Evolutionary conservation across 2,329 filamentous ascomycete genomes (phyloP).

Genomic region (Stromatinia cepivora): DNA sequence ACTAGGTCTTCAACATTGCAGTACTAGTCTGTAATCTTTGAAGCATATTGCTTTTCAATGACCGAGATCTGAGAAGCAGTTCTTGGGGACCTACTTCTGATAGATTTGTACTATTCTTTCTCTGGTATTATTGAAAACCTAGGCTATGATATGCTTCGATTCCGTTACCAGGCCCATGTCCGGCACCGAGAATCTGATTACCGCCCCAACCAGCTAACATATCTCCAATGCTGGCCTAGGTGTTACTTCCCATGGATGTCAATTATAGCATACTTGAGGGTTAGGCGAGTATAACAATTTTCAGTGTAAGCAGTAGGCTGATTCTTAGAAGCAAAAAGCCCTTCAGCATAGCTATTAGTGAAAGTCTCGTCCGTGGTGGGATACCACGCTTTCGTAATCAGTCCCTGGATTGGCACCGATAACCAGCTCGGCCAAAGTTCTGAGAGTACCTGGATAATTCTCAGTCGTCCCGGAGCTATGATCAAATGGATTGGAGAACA

Average conservation of each 20-base stretch:
- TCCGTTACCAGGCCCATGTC: background rate
- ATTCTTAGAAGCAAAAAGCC: background rate
- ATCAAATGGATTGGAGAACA: background rate
- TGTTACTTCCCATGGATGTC: background rate
- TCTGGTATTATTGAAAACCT: background rate
- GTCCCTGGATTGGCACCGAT: background rate
- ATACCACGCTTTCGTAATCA: background rate
- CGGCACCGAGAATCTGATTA: background rate
- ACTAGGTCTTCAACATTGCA: slow-evolving; percentile 1
- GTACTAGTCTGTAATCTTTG: slow-evolving; percentile 1
- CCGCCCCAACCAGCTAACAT: background rate
- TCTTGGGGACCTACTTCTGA: background rate
- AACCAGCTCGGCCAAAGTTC: background rate
- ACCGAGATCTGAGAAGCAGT: background rate
- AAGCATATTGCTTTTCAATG: background rate
- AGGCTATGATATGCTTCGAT: background rate
- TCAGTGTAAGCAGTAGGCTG: slow-evolving; percentile 5
- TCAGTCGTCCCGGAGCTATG: background rate
- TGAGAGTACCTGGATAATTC: background rate
- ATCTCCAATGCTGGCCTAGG: background rate
- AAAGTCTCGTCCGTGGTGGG: background rate
- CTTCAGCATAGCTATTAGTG: background rate
- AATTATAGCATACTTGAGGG: background rate
- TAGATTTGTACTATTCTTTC: background rate
- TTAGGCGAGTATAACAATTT: background rate